phyloP scores from a whole-genome alignment of 2,329 filamentous ascomycete genomes.

The Neofusicoccum cordaticola region DNA sequence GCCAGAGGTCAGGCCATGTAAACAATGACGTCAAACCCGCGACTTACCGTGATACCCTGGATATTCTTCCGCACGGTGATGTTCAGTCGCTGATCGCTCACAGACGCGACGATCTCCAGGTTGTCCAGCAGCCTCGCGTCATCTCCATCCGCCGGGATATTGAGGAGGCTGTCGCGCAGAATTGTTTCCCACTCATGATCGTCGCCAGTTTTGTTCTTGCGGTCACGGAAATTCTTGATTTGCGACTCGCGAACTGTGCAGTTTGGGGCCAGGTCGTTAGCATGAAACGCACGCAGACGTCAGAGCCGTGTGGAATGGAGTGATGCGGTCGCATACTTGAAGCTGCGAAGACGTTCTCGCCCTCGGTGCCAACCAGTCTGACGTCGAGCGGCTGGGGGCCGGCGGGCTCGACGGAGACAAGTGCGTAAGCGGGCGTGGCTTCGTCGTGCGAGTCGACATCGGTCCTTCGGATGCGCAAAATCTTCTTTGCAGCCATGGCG shows the following conservation, averaged over 20 bases:
- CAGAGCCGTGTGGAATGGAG: slow-evolving; percentile 20
- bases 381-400: slow-evolving; percentile 59
- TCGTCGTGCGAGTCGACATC: slow-evolving; percentile 37
- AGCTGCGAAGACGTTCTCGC: slow-evolving; percentile 57
- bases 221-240: slow-evolving; percentile 23
- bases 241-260: slow-evolving; percentile 32
- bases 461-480: slow-evolving; percentile 60
- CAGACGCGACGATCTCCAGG: slow-evolving; percentile 58
- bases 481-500: slow-evolving; percentile 20
- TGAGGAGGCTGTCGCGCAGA: slow-evolving; percentile 56
- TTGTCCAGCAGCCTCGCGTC: slow-evolving; percentile 48
- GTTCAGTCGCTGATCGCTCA: slow-evolving; percentile 53
- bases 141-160: slow-evolving; percentile 28
- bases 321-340: slow-evolving; percentile 50
- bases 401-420: slow-evolving; percentile 58
- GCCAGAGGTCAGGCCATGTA: slow-evolving; percentile 3
- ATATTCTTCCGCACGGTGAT: slow-evolving; percentile 63
- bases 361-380: slow-evolving; percentile 67
- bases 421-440: slow-evolving; percentile 46
- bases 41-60: slow-evolving; percentile 63
- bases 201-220: slow-evolving; percentile 27
- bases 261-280: slow-evolving; percentile 15
- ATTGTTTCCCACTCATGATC: slow-evolving; percentile 65
- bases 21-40: slow-evolving; percentile 16
- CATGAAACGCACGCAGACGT: slow-evolving; percentile 22